These are phyloP conservation scores for Inga laurina DNA, from an alignment of 306 rosid genomes.

Conservation along the genomic window DNA sequence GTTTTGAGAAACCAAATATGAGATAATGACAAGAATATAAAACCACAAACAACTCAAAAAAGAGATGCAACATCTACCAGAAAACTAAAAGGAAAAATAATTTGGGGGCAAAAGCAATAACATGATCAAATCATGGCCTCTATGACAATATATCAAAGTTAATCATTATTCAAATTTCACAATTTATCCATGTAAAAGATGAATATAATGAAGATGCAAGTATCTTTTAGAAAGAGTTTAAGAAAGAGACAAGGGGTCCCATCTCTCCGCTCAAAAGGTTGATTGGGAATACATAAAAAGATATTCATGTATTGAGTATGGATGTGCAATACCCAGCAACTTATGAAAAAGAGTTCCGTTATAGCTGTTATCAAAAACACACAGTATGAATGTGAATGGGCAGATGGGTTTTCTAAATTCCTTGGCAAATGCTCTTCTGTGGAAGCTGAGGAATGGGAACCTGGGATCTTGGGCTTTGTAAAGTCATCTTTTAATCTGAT, in stretches of 20 bases:
- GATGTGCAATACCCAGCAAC: not conserved
- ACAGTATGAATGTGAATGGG: not conserved
- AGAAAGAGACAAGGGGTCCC: not conserved
- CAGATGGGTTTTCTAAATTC: no score
- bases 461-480: no score
- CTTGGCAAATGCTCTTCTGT: no score
- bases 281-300: not conserved
- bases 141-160: not conserved
- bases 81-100: not conserved
- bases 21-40: not conserved
- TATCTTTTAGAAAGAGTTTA: not conserved
- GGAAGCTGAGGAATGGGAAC: no score
- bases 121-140: not conserved
- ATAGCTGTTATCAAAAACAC: not conserved
- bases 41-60: not conserved
- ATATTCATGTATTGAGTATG: not conserved
- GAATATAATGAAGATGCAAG: conserved; percentile 1
- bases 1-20: conserved; percentile 26
- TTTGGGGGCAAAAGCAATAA: not conserved
- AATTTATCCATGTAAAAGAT: not conserved
- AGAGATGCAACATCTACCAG: not conserved
- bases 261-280: no score
- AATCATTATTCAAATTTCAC: not conserved
- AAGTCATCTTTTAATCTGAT: no score
- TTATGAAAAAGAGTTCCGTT: not conserved